phyloP scores from a whole-genome alignment of 2,329 filamentous ascomycete species.

The Alternaria conjuncta region DNA sequence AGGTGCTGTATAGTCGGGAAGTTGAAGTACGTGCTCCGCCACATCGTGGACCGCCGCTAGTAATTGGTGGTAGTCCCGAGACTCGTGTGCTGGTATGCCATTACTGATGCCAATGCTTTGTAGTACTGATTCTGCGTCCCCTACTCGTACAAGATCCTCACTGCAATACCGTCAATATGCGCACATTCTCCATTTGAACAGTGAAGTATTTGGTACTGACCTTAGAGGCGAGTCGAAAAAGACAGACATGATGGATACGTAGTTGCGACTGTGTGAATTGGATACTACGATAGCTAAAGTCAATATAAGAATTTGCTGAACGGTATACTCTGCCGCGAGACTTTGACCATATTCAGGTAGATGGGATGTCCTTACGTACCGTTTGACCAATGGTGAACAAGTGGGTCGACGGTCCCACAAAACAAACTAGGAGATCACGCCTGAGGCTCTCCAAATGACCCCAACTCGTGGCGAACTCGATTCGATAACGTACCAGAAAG shows the following conservation, averaged over 20 bases:
- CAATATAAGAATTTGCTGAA: not conserved
- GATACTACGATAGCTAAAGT: not conserved
- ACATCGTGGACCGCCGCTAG: constrained; percentile 61
- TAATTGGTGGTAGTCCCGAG: constrained; percentile 55
- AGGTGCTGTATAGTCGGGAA: constrained; percentile 57
- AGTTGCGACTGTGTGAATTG: not conserved
- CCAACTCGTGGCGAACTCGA: constrained; percentile 15
- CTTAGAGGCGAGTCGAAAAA: constrained; percentile 37
- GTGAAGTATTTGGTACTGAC: constrained; percentile 11
- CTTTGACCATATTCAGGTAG: not conserved
- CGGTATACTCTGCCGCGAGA: not conserved
- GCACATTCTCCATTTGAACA: not conserved
- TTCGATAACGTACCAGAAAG: not conserved
- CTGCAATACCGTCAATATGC: constrained; percentile 13
- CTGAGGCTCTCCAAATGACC: constrained; percentile 26
- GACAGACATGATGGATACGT: constrained; percentile 29
- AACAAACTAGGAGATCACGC: constrained; percentile 10
- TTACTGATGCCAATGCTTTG: constrained; percentile 30
- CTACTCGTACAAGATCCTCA: constrained; percentile 30
- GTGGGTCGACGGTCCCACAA: not conserved
- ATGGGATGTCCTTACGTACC: constrained; percentile 15
- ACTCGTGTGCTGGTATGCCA: constrained; percentile 47
- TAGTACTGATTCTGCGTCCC: constrained; percentile 31
- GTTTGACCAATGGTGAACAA: constrained; percentile 10
- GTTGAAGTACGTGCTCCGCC: constrained; percentile 52